A percentile compares a stretch with the other conserved stretches of the same genome.
Conservation (phyloP, 768 basidiomycete species). For the Lactarius akahatsu region DNA sequence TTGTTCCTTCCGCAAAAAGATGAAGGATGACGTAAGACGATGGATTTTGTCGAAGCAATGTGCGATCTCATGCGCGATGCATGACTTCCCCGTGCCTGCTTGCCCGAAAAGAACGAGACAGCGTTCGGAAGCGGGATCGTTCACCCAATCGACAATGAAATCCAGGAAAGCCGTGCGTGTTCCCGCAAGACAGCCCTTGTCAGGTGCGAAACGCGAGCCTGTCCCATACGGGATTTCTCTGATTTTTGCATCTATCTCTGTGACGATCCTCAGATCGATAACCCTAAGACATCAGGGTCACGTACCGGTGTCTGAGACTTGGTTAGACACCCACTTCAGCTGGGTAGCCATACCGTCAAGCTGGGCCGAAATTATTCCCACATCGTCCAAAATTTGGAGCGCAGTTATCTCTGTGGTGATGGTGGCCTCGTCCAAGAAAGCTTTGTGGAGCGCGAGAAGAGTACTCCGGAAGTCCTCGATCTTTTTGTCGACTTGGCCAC, state of each 20-base stretch:
- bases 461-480: background rate
- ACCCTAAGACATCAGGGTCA: background rate
- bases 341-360: background rate
- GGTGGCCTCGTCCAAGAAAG: background rate
- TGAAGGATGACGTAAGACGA: background rate
- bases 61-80: background rate
- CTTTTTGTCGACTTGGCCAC: background rate
- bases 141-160: background rate
- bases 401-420: background rate
- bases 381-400: background rate
- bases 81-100: background rate
- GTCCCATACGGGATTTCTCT: background rate
- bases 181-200: background rate
- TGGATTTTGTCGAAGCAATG: background rate
- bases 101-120: constrained; percentile 3
- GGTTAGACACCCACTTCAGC: background rate
- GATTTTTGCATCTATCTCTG: background rate
- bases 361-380: background rate
- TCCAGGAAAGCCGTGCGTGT: background rate
- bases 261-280: background rate
- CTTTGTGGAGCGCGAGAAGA: background rate
- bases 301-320: background rate
- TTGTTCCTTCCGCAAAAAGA: background rate
- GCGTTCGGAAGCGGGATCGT: background rate
- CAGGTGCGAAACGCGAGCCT: background rate